phyloP scores from a whole-genome alignment of 306 rosid species.

The Prunus dulcis region DNA sequence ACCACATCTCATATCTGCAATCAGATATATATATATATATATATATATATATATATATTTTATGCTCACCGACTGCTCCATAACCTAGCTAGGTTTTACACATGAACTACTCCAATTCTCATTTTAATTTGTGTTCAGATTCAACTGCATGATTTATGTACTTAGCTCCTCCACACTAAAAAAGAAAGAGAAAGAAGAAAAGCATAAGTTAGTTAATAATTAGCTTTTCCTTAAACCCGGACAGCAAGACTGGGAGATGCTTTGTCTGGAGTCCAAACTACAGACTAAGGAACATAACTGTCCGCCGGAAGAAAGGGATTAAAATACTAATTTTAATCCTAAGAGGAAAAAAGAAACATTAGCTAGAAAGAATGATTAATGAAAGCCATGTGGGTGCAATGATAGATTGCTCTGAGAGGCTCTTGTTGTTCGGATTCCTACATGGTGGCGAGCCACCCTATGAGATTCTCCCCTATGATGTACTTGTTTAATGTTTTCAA shows the following conservation, averaged over 20 bases:
- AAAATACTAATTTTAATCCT: neutral
- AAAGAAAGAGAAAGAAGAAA: no score
- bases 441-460: neutral
- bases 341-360: neutral
- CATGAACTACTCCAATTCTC: no score
- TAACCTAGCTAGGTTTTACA: no score
- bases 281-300: conserved; percentile 16
- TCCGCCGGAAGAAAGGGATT: conserved; percentile 1
- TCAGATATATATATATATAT: no score
- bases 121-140: no score
- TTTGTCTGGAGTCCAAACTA: conserved; percentile 12
- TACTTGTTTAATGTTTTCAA: no score
- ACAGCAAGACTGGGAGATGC: conserved; percentile 3
- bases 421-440: neutral
- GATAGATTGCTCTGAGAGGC: neutral
- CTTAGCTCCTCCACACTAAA: neutral
- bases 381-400: conserved; percentile 25
- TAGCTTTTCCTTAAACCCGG: neutral
- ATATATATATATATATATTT: no score
- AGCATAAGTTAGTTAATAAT: no score
- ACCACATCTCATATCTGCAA: no score
- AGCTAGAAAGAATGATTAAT: neutral
- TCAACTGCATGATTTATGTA: no score
- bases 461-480: conserved; percentile 3
- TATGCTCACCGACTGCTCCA: no score